These are phyloP conservation scores for Jaminaea rosea DNA, from an alignment of 1,284 basidiomycete genomes.

Conservation along the genomic window DNA sequence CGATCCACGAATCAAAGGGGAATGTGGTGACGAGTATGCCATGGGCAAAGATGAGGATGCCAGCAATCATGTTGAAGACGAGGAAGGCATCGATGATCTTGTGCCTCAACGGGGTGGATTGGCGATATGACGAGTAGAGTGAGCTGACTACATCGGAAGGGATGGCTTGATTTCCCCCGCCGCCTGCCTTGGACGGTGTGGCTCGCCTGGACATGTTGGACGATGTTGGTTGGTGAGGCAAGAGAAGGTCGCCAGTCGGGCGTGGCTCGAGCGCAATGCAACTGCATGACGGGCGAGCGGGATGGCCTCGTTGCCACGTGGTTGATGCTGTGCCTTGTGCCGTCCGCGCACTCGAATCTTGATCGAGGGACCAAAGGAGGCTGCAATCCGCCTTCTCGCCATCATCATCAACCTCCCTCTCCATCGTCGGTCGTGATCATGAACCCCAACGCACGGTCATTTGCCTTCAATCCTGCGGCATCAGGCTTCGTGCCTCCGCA, in stretches of 20 bases:
- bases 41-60: conserved; percentile 82
- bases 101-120: conserved; percentile 68
- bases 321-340: too few relatives aligned
- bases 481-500: conserved; percentile 39
- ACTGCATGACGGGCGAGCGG: too few relatives aligned
- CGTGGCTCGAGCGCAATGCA: too few relatives aligned
- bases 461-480: conserved; percentile 44
- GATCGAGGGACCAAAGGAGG: too few relatives aligned
- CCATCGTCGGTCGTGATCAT: conserved; percentile 15
- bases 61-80: conserved; percentile 81
- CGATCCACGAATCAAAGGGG: conserved; percentile 93
- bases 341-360: too few relatives aligned
- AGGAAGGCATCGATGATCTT: conserved; percentile 91
- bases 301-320: too few relatives aligned
- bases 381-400: too few relatives aligned
- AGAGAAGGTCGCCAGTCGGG: too few relatives aligned
- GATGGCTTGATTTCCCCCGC: too few relatives aligned
- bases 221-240: neutral
- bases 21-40: conserved; percentile 83
- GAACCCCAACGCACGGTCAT: conserved; percentile 46
- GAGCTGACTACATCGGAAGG: conserved; percentile 51
- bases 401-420: neutral
- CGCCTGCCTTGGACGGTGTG: too few relatives aligned
- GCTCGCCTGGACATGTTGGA: too few relatives aligned
- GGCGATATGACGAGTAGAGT: conserved; percentile 68